phyloP scores from a whole-genome alignment of 805 yeast species.

The Starmerella bacillaris region DNA sequence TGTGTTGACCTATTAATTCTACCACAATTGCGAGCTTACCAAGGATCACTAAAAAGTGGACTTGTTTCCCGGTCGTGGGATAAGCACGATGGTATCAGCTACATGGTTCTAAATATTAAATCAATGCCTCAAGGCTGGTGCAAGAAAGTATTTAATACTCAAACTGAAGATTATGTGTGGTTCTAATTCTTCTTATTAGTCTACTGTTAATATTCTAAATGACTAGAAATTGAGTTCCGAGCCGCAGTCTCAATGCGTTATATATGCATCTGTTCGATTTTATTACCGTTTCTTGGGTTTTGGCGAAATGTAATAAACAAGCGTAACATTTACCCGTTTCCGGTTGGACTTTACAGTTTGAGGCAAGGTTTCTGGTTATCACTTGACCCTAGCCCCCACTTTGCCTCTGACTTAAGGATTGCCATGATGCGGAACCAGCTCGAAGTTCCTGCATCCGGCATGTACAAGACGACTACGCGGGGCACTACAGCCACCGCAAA shows the following conservation, averaged over 20 bases:
- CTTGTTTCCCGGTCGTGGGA: conserved; percentile 64
- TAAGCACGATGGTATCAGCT: conserved; percentile 65
- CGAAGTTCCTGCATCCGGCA: conserved; percentile 1
- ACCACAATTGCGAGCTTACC: conserved; percentile 49
- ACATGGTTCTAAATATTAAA: conserved; percentile 30
- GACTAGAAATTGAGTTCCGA: no score
- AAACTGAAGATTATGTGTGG: no score
- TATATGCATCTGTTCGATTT: no score
- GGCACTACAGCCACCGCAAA: neutral
- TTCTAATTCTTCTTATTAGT: no score
- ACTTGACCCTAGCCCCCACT: neutral
- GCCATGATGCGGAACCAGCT: conserved; percentile 1
- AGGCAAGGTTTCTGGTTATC: no score
- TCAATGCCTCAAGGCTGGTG: conserved; percentile 13
- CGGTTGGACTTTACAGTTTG: no score
- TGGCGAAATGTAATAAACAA: no score
- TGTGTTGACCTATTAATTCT: conserved; percentile 43
- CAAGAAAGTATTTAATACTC: no score
- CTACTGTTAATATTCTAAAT: no score
- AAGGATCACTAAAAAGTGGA: conserved; percentile 49
- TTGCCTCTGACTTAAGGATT: neutral
- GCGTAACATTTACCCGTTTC: no score
- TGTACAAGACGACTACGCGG: conserved; percentile 1
- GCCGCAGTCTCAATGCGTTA: no score
- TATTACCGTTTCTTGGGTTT: no score